Evolutionary conservation across 257 asterid genomes (phyloP), one percentile per base, ranked within the genome.

Genomic region (Eustoma russellianum): DNA sequence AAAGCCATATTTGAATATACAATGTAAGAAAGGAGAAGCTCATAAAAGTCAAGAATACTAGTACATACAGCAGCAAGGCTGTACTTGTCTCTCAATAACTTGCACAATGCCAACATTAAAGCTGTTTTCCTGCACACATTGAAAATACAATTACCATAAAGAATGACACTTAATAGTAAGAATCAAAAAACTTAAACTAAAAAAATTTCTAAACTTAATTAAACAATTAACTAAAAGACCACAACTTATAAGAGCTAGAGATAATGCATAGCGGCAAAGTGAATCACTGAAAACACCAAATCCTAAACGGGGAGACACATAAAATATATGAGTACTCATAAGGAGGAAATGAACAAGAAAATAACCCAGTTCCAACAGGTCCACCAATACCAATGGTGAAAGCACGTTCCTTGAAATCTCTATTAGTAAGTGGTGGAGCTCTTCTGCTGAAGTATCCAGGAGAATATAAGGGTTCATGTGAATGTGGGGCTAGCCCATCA

Each of bases 311-410:
- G 28, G 9, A 62, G 13, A 18, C 28, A 13, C 14, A 24, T 19
- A 19, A 1, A 19, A 19, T 19, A 19, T 19, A 19, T 19, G 28
- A 19, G 3, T 19, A 19, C 28, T n/a, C n/a, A n/a, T n/a, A n/a
- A n/a, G n/a, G 40, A 55, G 55, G 17, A 38, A 17, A n/a, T 24
- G 30, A 51, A 56, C 0, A 7, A 19, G 48, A 51, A 47, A 55
- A 15, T 7, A 71, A 91, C 98, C 96, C 98, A 62, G 96, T 91
- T 33, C 98, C 98, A 56, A 91, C 98, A 44, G 98, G 98, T 38
- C 98, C 98, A 33, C 98, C 98, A 72, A 91, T 91, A 5, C 98
- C 98, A 64, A 91, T 52, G n/a, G 98, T 91, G 51, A 91, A 91
- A 2, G 98, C 96, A 66, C 98, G 76, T 57, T 87, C 98, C 17